Base-by-base conservation (phyloP, 306 rosid genomes). In the Quercus wislizeni region DNA sequence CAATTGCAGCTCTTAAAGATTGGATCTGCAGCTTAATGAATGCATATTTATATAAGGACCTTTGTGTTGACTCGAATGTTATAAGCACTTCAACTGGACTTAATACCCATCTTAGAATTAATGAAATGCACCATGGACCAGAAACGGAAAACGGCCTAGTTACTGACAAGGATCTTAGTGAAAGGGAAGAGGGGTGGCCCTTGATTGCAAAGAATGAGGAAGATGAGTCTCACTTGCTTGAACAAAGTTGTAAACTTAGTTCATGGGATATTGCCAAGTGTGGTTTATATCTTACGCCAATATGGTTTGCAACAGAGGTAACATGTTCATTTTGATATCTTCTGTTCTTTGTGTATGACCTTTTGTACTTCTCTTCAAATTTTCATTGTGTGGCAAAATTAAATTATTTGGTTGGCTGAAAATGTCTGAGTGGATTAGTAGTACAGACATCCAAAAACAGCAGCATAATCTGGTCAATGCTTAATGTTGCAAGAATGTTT, bases 251-350 rank as follows among this genome's bases (percentile, higher is more conserved):
- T 75, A 83, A 82, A 67, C 55, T 64, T 25, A 58, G 80, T 77
- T 78, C 93, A 25, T 83, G 92, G 93, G 85, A 88, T 78, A 52
- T 89, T 85, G 91, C 88, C 8, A 86, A 77, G 76, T 83, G 81
- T 69, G 81, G 92, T 81, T 85, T 92, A 63, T 83, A 78, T 74
- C 95, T 92, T 20, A 64, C 93, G 56, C 97, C 93, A 15, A 43
- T 85, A 56, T 92, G 95, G 97, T 92, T 92, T 87, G 51, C 83
- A 55, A 85, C 92, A 38, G 95, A 92, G 97, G 97, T 90, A 87
- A 71, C 74, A 77, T 20, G 21, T 58, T 64, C 71, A 33, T 23
- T 57, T 76, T 55, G 25, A 21, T 65, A 52, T 58, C 70, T 27
- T 28, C 14, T 58, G 9, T 75, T 75, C 63, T 64, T 78, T 21